phyloP scores from a whole-genome alignment of 2,329 filamentous ascomycete species.

The Trichothecium roseum region DNA sequence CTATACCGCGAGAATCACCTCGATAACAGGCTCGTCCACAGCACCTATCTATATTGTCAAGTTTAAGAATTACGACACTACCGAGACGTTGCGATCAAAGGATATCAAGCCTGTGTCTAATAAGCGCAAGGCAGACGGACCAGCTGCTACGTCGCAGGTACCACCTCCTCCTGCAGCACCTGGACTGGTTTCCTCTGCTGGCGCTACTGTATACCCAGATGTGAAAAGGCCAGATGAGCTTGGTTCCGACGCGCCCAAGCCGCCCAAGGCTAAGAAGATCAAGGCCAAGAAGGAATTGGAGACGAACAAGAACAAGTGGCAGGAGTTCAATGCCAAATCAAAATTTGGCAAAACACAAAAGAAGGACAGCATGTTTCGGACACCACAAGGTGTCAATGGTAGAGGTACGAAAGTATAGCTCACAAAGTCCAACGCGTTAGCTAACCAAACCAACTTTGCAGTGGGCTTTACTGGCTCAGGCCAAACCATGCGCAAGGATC shows the following conservation, averaged over 20 bases:
- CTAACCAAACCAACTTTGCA: slow-evolving; percentile 28
- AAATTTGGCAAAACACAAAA: slow-evolving; percentile 59
- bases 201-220: slow-evolving; percentile 49
- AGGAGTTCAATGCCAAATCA: slow-evolving; percentile 76
- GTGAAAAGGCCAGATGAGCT: slow-evolving; percentile 51
- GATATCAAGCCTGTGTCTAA: slow-evolving; percentile 73
- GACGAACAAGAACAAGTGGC: slow-evolving; percentile 86
- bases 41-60: slow-evolving; percentile 90
- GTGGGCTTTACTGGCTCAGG: slow-evolving; percentile 96
- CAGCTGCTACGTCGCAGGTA: slow-evolving; percentile 33
- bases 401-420: slow-evolving; percentile 51
- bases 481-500: slow-evolving; percentile 90
- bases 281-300: slow-evolving; percentile 88
- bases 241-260: slow-evolving; percentile 57
- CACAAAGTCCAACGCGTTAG: not conserved
- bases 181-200: slow-evolving; percentile 41
- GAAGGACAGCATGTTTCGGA: slow-evolving; percentile 96
- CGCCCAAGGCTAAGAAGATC: slow-evolving; percentile 75
- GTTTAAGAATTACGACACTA: slow-evolving; percentile 84
- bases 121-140: slow-evolving; percentile 81
- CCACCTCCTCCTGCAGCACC: slow-evolving; percentile 23
- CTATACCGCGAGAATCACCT: slow-evolving; percentile 87
- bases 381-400: slow-evolving; percentile 74
- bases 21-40: slow-evolving; percentile 83
- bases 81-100: slow-evolving; percentile 69